Evolutionary conservation across 2,329 filamentous ascomycete species (phyloP).

Genomic region (Aspergillus luchuensis): DNA sequence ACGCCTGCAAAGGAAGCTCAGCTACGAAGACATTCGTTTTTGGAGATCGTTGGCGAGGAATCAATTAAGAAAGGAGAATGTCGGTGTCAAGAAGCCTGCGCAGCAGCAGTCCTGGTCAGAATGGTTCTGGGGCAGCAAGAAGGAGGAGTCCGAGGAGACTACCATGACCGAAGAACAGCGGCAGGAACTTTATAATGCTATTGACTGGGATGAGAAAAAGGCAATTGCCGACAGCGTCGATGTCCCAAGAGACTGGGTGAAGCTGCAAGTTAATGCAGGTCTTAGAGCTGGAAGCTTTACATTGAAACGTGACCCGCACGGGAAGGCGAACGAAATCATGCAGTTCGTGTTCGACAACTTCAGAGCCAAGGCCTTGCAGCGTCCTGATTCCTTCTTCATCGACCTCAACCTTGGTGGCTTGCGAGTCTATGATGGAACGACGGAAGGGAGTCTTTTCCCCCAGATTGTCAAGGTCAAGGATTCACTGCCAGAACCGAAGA

Average conservation of each 20-base stretch:
- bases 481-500: constrained; percentile 61
- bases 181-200: constrained; percentile 94
- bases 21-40: constrained; percentile 94
- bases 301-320: constrained; percentile 79
- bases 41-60: constrained; percentile 95
- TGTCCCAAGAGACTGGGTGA: constrained; percentile 84
- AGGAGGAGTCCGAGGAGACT: constrained; percentile 72
- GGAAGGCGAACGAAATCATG: constrained; percentile 76
- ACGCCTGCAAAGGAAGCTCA: constrained; percentile 79
- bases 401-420: constrained; percentile 90
- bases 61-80: constrained; percentile 91
- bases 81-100: constrained; percentile 72
- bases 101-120: constrained; percentile 84
- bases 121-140: constrained; percentile 87
- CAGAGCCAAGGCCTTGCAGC: constrained; percentile 82
- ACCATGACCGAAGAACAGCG: constrained; percentile 94
- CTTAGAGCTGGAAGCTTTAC: constrained; percentile 97
- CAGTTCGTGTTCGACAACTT: constrained; percentile 94
- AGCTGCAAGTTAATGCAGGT: constrained; percentile 87
- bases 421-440: constrained; percentile 94
- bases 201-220: constrained; percentile 97
- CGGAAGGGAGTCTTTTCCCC: constrained; percentile 83
- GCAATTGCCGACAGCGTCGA: constrained; percentile 86
- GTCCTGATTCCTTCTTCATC: constrained; percentile 85
- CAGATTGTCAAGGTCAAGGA: constrained; percentile 97